Base-by-base conservation (phyloP, 2,329 filamentous ascomycete species). In the Didymosphaeria variabile region DNA sequence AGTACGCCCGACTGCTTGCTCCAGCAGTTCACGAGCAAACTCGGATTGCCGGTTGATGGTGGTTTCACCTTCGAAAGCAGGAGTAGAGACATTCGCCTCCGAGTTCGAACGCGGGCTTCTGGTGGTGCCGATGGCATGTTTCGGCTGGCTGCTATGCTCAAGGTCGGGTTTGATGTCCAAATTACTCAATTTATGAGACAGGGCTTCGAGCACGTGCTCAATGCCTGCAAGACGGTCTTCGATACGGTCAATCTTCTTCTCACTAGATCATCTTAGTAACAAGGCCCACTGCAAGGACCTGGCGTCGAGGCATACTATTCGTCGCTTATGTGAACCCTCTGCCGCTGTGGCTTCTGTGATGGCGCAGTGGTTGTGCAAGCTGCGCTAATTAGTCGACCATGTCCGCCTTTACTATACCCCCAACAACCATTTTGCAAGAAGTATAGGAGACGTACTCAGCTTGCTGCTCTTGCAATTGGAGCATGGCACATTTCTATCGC, bases 171-270 rank as follows among this genome's bases (percentile, higher is more conserved):
- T 60, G 17, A 76, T 26, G 36, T 75, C 71, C 8, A 76, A 51
- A 52, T 68, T 67, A 10, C 67, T 62, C 23, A 77, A 61, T 69
- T 71, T 71, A 53, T 69, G 64, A 9, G 77, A 72, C 26, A 80
- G 73, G 29, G 61, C 72, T 40, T 79, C 75, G 15, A 83, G 70
- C 10, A 80, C 71, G 52, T 73, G 67, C 63, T 86, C 83, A 44
- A 86, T 84, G n/a, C 77, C 77, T 7, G 77, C 77, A 9, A 86
- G 72, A 17, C 83, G 79, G 32, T 82, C 79, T 65, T 85, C 83
- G 54, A 86, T 85, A 13, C 81, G 68, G 61, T 85, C 83, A 52
- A 86, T 84, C 69, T 85, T 85, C 67, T 78, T 81, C 68, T 86
- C 84, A 71, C 82, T 85, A 44, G 3, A 10, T 2, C 9, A 21